These are phyloP conservation scores for Daucus carota DNA, from an alignment of 129 eudicot genomes.

Conservation along the genomic window DH1_v3.0 NC_030382.2:44429001-44429500, in stretches of 20 bases:
- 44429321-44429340: constrained; percentile 36
- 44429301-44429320: constrained; percentile 79
- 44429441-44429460: not conserved
- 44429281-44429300: constrained; percentile 79
- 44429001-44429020: constrained; percentile 27
- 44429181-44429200: constrained; percentile 4
- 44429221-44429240: constrained; percentile 15
- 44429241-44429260: constrained; percentile 9
- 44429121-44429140: constrained; percentile 93
- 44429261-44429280: constrained; percentile 34
- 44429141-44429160: constrained; percentile 77
- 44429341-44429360: constrained; percentile 48
- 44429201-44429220: constrained; percentile 26
- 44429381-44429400: constrained; percentile 52
- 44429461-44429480: constrained; percentile 25
- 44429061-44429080: constrained; percentile 52
- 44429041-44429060: constrained; percentile 51
- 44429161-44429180: constrained; percentile 29
- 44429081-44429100: constrained; percentile 36
- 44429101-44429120: constrained; percentile 65
- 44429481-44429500: constrained; percentile 38
- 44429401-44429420: not conserved
- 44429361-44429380: constrained; percentile 44
- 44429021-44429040: constrained; percentile 56
- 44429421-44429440: not conserved